These are phyloP conservation scores for Paecilomyces formosus DNA, from an alignment of 2,329 filamentous ascomycete genomes.

Conservation along the genomic window DNA sequence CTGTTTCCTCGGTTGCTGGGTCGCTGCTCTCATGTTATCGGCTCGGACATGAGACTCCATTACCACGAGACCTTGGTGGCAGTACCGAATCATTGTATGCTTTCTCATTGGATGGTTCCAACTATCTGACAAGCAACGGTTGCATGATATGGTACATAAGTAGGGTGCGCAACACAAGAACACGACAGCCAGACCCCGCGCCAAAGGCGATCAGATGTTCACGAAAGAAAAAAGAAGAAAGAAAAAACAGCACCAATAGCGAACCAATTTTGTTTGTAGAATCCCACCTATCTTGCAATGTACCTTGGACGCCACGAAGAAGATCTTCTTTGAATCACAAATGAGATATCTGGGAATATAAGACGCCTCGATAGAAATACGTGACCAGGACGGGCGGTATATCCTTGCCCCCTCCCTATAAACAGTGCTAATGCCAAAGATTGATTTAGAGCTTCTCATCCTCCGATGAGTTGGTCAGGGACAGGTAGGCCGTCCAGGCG, in stretches of 20 bases:
- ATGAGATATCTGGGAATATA: not conserved
- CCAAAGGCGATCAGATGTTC: not conserved
- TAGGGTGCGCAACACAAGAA: not conserved
- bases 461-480: conserved; percentile 79
- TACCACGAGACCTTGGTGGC: not conserved
- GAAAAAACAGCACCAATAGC: not conserved
- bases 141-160: not conserved
- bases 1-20: not conserved
- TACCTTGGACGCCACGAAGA: not conserved
- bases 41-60: not conserved
- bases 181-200: not conserved
- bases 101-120: not conserved
- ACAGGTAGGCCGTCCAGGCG: conserved; percentile 95
- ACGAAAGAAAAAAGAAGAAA: not conserved
- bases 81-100: not conserved
- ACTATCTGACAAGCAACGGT: not conserved
- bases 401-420: not conserved
- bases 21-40: not conserved
- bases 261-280: not conserved
- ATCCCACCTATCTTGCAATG: not conserved
- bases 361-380: not conserved
- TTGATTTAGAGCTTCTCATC: conserved; percentile 33
- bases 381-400: not conserved
- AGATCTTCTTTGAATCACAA: not conserved
- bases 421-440: not conserved